Conservation (phyloP, 228 moss, liverwort and hornwort genomes). For the Sphagnum fallax region DNA sequence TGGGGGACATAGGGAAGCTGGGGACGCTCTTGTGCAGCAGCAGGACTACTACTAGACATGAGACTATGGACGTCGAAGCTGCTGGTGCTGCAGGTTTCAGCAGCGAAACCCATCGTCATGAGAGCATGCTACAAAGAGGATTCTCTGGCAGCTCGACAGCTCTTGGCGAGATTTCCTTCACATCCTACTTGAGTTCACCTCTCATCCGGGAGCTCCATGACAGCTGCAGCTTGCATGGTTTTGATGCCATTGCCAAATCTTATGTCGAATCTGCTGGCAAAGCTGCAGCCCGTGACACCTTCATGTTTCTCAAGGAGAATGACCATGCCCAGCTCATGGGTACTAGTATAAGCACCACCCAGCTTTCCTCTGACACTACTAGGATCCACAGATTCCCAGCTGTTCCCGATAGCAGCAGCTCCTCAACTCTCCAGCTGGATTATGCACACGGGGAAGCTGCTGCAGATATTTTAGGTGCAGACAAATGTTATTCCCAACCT, state of each 20-base stretch:
- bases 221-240: conserved; percentile 39
- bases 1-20: conserved; percentile 66
- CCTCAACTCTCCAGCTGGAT: no score
- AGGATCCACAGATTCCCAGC: no score
- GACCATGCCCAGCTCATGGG: conserved; percentile 26
- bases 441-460: no score
- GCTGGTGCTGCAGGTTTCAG: no score
- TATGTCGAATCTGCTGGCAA: conserved; percentile 70
- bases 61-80: no score
- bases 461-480: no score
- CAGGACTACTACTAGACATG: no score
- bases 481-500: no score
- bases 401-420: neutral
- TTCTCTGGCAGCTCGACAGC: conserved; percentile 20
- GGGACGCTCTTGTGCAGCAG: conserved; percentile 26
- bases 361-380: neutral
- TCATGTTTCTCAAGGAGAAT: conserved; percentile 65
- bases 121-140: conserved; percentile 29
- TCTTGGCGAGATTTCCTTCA: no score
- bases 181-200: conserved; percentile 23
- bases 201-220: conserved; percentile 38
- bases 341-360: neutral
- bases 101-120: no score
- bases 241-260: conserved; percentile 64
- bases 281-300: conserved; percentile 67